Conservation (phyloP, 2,329 filamentous ascomycete species). For the Botrytis byssoidea region DNA sequence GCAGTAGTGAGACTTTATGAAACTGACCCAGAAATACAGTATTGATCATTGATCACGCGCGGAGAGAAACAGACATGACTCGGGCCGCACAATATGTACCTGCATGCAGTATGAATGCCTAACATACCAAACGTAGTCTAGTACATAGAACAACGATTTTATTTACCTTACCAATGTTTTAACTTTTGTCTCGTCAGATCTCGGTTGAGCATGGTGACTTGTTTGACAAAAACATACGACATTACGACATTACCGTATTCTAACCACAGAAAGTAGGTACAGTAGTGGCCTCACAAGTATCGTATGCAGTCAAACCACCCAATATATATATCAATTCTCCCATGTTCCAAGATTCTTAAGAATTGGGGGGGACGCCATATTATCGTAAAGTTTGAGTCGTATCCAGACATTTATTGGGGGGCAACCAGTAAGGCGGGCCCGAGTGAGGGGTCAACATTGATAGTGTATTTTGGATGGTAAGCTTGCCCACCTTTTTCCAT, state of each 20-base stretch:
- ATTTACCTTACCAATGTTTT: conserved; percentile 1
- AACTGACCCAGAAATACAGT: conserved; percentile 34
- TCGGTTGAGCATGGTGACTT: conserved; percentile 21
- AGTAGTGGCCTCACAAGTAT: neutral
- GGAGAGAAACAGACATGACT: conserved; percentile 21
- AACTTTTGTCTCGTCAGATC: conserved; percentile 17
- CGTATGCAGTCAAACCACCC: conserved; percentile 8
- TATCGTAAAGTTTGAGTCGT: conserved; percentile 16
- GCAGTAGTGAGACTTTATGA: conserved; percentile 30
- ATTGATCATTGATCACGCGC: conserved; percentile 39
- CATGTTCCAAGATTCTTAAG: conserved; percentile 21
- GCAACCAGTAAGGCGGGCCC: conserved; percentile 9
- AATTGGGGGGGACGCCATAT: neutral
- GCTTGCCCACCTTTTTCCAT: conserved; percentile 20
- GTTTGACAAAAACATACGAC: conserved; percentile 20
- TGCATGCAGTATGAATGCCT: conserved; percentile 24
- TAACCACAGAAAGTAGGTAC: neutral
- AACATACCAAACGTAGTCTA: conserved; percentile 21
- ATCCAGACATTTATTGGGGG: conserved; percentile 7
- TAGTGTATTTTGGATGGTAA: conserved; percentile 15
- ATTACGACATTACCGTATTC: conserved; percentile 8
- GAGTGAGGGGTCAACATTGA: conserved; percentile 16
- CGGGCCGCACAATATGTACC: conserved; percentile 25
- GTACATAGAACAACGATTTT: conserved; percentile 15
- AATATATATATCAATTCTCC: neutral